Conservation (phyloP, 1,284 basidiomycete species). For the Melanopsichium pennsylvanicum region DNA sequence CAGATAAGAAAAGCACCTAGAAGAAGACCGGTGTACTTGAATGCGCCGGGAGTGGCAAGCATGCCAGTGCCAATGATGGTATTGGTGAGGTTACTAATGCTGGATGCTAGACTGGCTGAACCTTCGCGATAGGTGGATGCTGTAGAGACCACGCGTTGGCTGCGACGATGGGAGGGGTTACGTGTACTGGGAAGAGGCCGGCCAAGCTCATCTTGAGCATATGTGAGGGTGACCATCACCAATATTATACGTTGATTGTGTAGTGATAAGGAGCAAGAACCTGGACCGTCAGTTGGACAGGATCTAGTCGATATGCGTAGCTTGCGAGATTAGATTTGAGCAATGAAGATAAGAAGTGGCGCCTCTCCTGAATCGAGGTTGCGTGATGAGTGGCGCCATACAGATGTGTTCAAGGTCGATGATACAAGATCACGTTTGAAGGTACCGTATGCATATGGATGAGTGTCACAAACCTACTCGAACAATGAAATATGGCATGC, state of each 20-base stretch:
- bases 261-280: neutral
- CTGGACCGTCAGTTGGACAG: too few species aligned
- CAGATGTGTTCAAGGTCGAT: too few species aligned
- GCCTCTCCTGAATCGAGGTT: too few species aligned
- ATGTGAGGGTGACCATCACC: conserved; percentile 32
- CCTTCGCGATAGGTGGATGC: conserved; percentile 37
- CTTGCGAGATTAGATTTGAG: too few species aligned
- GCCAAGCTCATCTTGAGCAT: conserved; percentile 17
- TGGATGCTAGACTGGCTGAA: conserved; percentile 42
- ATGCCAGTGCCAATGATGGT: conserved; percentile 65
- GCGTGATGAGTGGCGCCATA: too few species aligned
- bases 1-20: conserved; percentile 85
- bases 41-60: conserved; percentile 66
- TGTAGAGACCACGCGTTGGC: conserved; percentile 27
- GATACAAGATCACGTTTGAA: too few species aligned
- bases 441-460: too few species aligned
- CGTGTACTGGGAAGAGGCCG: conserved; percentile 9
- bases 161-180: conserved; percentile 1
- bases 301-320: too few species aligned
- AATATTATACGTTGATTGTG: too few species aligned
- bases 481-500: too few species aligned
- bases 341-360: too few species aligned
- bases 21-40: conserved; percentile 67
- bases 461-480: too few species aligned
- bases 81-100: conserved; percentile 65